Evolutionary conservation across 2,329 filamentous ascomycete genomes (phyloP), one percentile per base, ranked within the genome.

Genomic region (Kalmusia sp.): DNA sequence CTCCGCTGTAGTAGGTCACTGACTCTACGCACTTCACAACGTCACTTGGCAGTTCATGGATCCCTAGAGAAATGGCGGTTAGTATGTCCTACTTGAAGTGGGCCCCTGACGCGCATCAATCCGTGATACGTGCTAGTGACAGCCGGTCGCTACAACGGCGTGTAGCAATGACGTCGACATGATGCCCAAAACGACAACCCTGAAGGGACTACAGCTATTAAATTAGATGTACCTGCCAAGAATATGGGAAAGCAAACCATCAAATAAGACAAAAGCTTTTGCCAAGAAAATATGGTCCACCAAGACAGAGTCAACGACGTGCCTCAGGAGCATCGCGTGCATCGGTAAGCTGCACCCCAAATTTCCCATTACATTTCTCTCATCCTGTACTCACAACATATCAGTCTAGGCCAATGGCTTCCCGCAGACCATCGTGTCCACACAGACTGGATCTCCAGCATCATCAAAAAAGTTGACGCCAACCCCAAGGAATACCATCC

Each of bases 391-490:
- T 37, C 22, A 39, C 30, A 19, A 15, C 14, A 5, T 17, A 15
- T 17, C 35, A 45, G 45, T 5, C 30, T 34, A 28, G 21, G 59
- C 12, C 51, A 54, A 24, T 90, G 87, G 87, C 80, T 90, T 24
- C 86, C 86, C 2, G 75, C 82, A 2, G 85, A 89, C 72, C 82
- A 86, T 65, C 80, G 83, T 31, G 75, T 86, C 8, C 85, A 89
- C 69, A 80, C 79, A 50, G 80, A 84, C 68, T 91, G 84, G 84
- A 80, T 91, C n/a, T 74, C 75, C 6, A 77, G 77, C 12, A 77
- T 84, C 17, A 79, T 87, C 37, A 71, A 82, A 6, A 77, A 86
- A 34, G 81, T 86, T 19, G 82, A 87, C 61, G 70, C 76, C 14
- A 72, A 82, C 6, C 65, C 73, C 4, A 73, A 81, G 59, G 70